A percentile compares a stretch with the other conserved stretches of the same genome.
Conservation (phyloP, 192 early-diverging fungal genomes). For the Umbelopsis ramanniana region DNA sequence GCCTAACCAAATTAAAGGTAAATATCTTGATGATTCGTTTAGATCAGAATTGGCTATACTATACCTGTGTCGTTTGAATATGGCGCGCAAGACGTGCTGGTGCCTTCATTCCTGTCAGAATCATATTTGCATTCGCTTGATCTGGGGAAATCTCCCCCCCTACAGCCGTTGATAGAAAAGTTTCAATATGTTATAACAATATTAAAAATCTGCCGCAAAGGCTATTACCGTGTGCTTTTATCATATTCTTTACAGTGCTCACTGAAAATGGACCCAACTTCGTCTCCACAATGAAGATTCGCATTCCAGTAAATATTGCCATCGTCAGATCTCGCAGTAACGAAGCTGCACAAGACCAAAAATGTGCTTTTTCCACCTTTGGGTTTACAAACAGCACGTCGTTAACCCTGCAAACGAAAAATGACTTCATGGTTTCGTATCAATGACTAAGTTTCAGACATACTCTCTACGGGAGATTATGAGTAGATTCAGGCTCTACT, state of each 20-base stretch:
- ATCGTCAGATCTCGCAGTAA: neutral
- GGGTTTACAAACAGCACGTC: neutral
- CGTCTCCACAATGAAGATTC: neutral
- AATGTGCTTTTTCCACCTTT: neutral
- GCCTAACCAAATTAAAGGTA: neutral
- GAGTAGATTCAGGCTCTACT: no score
- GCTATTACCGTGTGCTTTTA: neutral
- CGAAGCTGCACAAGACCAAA: neutral
- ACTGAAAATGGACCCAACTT: conserved; percentile 21
- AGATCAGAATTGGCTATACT: neutral
- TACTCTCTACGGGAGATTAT: no score
- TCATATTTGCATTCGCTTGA: neutral
- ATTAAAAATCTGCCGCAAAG: neutral
- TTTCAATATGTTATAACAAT: neutral
- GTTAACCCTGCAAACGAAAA: neutral
- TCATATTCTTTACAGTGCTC: conserved; percentile 15
- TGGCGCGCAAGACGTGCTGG: conserved; percentile 16
- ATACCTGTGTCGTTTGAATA: neutral
- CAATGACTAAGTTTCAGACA: no score
- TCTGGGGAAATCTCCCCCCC: conserved; percentile 11
- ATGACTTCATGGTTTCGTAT: no score
- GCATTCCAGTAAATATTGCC: conserved; percentile 6
- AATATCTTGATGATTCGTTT: neutral
- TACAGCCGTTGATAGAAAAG: neutral
- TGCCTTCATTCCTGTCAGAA: conserved; percentile 27